phyloP scores from a whole-genome alignment of 169 alveolate species.

The Plasmodium yoelii region DNA sequence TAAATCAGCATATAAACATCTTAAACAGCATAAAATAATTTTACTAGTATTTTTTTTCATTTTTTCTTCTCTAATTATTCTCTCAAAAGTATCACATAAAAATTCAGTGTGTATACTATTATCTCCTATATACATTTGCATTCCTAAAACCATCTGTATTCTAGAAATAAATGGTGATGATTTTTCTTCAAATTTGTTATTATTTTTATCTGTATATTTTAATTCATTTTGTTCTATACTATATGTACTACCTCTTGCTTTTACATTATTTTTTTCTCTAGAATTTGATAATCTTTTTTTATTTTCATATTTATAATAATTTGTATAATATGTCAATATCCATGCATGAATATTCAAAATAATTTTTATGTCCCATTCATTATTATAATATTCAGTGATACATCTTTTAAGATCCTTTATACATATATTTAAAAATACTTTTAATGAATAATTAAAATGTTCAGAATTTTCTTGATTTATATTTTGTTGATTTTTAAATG shows the following conservation, averaged over 20 bases:
- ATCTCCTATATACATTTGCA: conserved; percentile 71
- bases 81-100: conserved; percentile 54
- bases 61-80: conserved; percentile 66
- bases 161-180: conserved; percentile 31
- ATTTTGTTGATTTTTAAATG: not conserved
- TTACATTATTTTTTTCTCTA: not conserved
- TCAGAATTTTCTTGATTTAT: not conserved
- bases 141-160: conserved; percentile 65
- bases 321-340: conserved; percentile 67
- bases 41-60: conserved; percentile 72
- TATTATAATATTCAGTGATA: conserved; percentile 31
- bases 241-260: not conserved
- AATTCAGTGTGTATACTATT: conserved; percentile 71
- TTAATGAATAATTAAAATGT: conserved; percentile 28
- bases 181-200: not conserved
- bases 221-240: not conserved
- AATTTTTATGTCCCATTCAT: conserved; percentile 53
- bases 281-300: conserved; percentile 28
- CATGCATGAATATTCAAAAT: conserved; percentile 68
- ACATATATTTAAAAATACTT: conserved; percentile 56
- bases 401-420: conserved; percentile 64
- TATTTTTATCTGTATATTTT: not conserved
- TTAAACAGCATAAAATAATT: conserved; percentile 47
- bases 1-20: conserved; percentile 65
- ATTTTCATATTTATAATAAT: conserved; percentile 52